Percentiles rank a stretch among this genome's conserved stretches.
phyloP scores from a whole-genome alignment of 352 stramenopile species.

The Phytophthora boehmeriae region DNA sequence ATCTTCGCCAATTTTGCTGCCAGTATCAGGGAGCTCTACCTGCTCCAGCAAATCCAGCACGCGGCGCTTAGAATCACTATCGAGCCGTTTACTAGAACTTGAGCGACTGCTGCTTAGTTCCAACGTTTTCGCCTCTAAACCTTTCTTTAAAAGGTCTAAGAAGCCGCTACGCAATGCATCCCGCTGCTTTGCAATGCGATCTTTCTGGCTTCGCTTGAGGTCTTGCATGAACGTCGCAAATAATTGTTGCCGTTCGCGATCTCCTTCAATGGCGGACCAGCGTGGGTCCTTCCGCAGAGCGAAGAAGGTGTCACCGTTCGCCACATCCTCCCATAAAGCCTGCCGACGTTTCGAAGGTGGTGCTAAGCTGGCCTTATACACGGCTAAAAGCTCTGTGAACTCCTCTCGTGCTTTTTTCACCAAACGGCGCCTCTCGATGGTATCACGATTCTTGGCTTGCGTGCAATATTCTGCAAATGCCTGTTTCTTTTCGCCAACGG shows the following conservation, averaged over 20 bases:
- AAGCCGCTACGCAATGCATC: conserved; percentile 52
- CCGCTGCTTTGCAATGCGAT: conserved; percentile 43
- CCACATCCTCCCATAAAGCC: conserved; percentile 58
- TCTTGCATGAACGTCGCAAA: conserved; percentile 76
- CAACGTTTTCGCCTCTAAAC: conserved; percentile 39
- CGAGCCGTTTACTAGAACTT: conserved; percentile 34
- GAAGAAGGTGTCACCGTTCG: conserved; percentile 52
- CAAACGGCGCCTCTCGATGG: conserved; percentile 66
- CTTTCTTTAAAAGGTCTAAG: conserved; percentile 42
- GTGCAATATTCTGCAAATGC: conserved; percentile 85
- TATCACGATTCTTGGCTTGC: conserved; percentile 69
- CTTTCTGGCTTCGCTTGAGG: conserved; percentile 57
- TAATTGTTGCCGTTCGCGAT: conserved; percentile 70
- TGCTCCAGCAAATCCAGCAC: conserved; percentile 51
- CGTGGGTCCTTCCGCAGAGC: conserved; percentile 68
- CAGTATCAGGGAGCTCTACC: conserved; percentile 22
- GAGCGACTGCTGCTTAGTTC: conserved; percentile 20
- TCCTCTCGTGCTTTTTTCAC: conserved; percentile 81
- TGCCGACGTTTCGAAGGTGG: conserved; percentile 23
- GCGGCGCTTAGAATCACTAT: conserved; percentile 51
- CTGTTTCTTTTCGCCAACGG: conserved; percentile 85
- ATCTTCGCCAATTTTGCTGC: conserved; percentile 28
- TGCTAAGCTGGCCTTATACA: conserved; percentile 52
- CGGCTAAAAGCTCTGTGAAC: conserved; percentile 69
- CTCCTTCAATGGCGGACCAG: conserved; percentile 65